Base-by-base conservation (phyloP, 495 filamentous ascomycete species). In the Jackrogersella multiformis region DNA sequence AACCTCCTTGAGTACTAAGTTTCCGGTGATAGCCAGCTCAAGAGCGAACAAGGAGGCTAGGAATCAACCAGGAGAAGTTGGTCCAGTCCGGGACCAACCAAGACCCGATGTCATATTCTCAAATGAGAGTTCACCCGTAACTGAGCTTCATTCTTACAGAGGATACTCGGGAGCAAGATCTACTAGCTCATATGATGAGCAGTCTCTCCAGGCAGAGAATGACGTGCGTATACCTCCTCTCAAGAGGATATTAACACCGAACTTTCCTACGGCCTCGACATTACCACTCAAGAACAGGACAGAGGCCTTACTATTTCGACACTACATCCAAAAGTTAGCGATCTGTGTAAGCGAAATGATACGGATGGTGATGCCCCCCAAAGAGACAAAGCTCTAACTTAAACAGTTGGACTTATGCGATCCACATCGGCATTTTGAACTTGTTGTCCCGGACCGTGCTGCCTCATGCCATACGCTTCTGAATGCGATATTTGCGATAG, bases 401-500 rank as follows among this genome's bases (percentile, higher is more conserved):
- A 12, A 59, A 9, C 21, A 87, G 85, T 79, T 87, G 42, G 86
- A 88, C 62, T 76, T 87, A 15, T 88, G 85, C 52, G 86, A 88
- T 67, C 79, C 80, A 7, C 75, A 73, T 36, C 79, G 79, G 51
- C 84, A 84, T 62, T 88, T 88, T 57, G 79, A 83, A 20, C 74
- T 81, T 1, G 70, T 82, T 9, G 84, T 88, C 1, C 85, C 85
- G 0, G 76, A 82, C 49, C 70, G 78, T 41, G 83, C 86, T 4
- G 76, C 78, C 10, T 77, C 61, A 16, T 84, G 77, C 46, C 79
- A 80, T n/a, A 81, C 83, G 26, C 73, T 89, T 5, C 74, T 87
- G 36, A 86, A 87, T 46, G 85, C 87, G 38, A 84, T 88, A 9
- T 80, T 88, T 57, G 84, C 87, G 7, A 73, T 87, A 23, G 84